These are phyloP conservation scores for Eimeria necatrix DNA, from an alignment of 169 alveolate species.

Conservation along the genomic window DNA sequence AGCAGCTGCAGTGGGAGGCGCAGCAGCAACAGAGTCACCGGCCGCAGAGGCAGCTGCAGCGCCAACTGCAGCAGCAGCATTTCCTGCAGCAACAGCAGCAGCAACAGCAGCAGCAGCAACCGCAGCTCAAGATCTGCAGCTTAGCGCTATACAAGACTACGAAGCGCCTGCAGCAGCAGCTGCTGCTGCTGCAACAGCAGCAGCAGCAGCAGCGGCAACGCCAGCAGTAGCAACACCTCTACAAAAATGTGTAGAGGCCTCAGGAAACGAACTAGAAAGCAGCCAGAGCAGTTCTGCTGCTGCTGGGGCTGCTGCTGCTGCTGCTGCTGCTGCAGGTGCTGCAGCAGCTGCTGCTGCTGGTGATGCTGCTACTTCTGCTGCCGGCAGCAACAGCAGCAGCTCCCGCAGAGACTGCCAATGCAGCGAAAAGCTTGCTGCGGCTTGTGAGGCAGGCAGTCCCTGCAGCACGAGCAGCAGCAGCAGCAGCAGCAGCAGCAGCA, in stretches of 20 bases:
- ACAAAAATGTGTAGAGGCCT: no score
- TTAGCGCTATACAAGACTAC: not conserved
- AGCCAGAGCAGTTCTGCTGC: no score
- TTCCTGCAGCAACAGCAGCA: not conserved
- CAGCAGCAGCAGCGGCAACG: no score
- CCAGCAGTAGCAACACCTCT: no score
- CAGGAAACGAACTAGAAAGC: no score
- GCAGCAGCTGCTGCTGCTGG: not conserved
- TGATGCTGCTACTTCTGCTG: slow-evolving; percentile 8
- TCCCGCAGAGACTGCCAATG: no score
- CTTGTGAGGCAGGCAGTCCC: no score
- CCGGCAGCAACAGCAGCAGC: no score
- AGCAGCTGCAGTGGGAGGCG: no score
- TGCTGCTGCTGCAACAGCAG: no score
- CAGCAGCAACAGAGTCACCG: not conserved
- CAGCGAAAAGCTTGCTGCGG: no score
- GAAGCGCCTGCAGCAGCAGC: no score
- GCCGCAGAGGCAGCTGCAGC: not conserved
- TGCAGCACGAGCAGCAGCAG: not conserved
- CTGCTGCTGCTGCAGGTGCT: slow-evolving; percentile 16
- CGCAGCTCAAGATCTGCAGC: not conserved
- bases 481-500: not conserved
- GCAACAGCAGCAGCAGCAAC: not conserved
- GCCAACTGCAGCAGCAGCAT: not conserved
- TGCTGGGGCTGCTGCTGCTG: slow-evolving; percentile 39